Conservation (phyloP, 495 filamentous ascomycete genomes). For the Hypoxylon perforatum region DNA sequence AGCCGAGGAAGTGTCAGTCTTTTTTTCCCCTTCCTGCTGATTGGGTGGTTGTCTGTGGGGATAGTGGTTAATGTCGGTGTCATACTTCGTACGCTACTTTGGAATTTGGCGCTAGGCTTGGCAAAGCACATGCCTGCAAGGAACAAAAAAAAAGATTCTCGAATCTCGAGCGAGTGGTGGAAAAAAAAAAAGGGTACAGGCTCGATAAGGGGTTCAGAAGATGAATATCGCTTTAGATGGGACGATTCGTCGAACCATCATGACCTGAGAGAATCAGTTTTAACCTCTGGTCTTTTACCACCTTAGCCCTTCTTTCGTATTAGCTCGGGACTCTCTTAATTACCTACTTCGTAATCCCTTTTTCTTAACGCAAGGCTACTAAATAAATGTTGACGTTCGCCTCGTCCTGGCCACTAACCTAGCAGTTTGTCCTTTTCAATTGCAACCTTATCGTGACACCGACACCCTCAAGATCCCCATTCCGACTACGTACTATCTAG, state of each 20-base stretch:
- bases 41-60: slow-evolving; percentile 24
- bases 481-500: neutral
- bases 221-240: slow-evolving; percentile 38
- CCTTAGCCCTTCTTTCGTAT: too few relatives aligned
- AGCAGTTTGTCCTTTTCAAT: neutral
- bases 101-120: slow-evolving; percentile 33
- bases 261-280: slow-evolving; percentile 36
- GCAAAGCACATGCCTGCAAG: slow-evolving; percentile 32
- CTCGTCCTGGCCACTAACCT: neutral
- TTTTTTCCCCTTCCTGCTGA: neutral
- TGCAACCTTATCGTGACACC: neutral
- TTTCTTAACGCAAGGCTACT: slow-evolving; percentile 11
- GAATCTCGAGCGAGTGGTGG: too few relatives aligned
- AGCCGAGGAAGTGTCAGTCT: too few relatives aligned
- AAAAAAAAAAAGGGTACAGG: too few relatives aligned
- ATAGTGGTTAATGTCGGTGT: neutral
- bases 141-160: slow-evolving; percentile 15
- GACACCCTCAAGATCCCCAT: slow-evolving; percentile 6
- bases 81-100: too few relatives aligned
- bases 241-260: slow-evolving; percentile 44
- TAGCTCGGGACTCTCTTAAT: too few relatives aligned
- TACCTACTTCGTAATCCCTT: slow-evolving; percentile 3
- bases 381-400: slow-evolving; percentile 25
- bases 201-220: slow-evolving; percentile 35
- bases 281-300: too few relatives aligned